Percentiles rank a stretch among this genome's conserved stretches.
phyloP scores from a whole-genome alignment of 2,329 filamentous ascomycete genomes.

The Monosporascus sp. region DNA sequence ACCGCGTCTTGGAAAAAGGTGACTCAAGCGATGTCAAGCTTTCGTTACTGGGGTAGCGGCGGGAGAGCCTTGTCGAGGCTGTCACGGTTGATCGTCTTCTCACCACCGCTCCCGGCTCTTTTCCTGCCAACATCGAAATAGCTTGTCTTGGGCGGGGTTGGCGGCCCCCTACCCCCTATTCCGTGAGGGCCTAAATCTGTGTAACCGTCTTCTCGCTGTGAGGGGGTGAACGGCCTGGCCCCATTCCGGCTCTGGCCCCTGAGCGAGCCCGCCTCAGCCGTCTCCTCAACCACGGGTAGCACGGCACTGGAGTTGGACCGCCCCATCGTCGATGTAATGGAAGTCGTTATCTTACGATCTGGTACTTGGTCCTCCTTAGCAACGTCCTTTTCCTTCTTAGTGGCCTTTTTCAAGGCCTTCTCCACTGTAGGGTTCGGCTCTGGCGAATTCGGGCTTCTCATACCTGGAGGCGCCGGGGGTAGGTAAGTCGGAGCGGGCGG shows the following conservation, averaged over 20 bases:
- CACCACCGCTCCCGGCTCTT: constrained; percentile 15
- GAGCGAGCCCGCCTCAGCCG: constrained; percentile 68
- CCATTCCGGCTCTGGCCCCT: constrained; percentile 49
- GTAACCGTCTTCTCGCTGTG: constrained; percentile 28
- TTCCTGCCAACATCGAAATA: constrained; percentile 27
- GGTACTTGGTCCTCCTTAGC: constrained; percentile 25
- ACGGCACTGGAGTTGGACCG: constrained; percentile 30
- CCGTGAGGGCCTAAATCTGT: constrained; percentile 26
- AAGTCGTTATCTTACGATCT: constrained; percentile 25
- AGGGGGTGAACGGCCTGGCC: constrained; percentile 28
- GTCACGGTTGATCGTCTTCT: constrained; percentile 41
- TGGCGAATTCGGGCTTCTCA: constrained; percentile 24
- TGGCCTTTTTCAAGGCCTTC: constrained; percentile 22
- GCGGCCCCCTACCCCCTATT: constrained; percentile 31
- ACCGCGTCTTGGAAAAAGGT: neutral
- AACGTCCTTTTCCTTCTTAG: constrained; percentile 23
- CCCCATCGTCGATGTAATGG: constrained; percentile 14
- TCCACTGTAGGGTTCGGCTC: constrained; percentile 25
- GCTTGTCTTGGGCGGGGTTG: constrained; percentile 41
- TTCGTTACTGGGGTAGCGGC: constrained; percentile 39
- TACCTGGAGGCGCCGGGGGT: constrained; percentile 25
- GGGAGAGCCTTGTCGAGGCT: constrained; percentile 58
- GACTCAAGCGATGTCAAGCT: neutral
- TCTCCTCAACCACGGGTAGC: constrained; percentile 85
- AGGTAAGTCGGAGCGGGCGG: constrained; percentile 24